Percentiles rank a stretch among this genome's conserved stretches.
These are phyloP conservation scores for Cryptosporidium canis DNA, from an alignment of 169 alveolate genomes.

Conservation along the genomic window DNA sequence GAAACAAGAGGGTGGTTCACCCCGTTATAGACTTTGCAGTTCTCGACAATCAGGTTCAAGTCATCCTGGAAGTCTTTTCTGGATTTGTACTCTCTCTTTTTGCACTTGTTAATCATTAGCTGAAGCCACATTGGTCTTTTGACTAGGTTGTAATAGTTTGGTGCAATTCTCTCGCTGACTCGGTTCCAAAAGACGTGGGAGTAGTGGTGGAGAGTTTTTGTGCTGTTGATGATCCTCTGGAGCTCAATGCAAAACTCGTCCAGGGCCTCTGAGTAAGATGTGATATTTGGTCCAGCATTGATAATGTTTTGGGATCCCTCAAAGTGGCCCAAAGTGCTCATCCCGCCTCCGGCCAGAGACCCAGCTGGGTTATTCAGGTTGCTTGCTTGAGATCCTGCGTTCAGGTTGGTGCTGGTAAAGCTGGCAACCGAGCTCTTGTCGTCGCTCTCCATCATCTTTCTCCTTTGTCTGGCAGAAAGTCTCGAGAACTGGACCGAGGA, in stretches of 20 bases:
- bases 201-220: conserved; percentile 69
- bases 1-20: conserved; percentile 81
- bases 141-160: conserved; percentile 82
- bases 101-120: conserved; percentile 79
- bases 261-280: conserved; percentile 70
- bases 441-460: conserved; percentile 65
- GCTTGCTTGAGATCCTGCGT: conserved; percentile 1
- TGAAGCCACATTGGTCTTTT: conserved; percentile 86
- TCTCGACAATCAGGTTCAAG: conserved; percentile 79
- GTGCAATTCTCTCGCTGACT: conserved; percentile 85
- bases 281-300: conserved; percentile 29
- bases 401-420: conserved; percentile 4
- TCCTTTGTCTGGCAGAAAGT: conserved; percentile 65
- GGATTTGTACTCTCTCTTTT: conserved; percentile 80
- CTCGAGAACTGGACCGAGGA: conserved; percentile 44
- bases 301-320: background rate
- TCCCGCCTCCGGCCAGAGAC: background rate
- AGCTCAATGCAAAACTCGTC: conserved; percentile 76
- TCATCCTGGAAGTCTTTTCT: conserved; percentile 80
- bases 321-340: background rate
- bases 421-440: conserved; percentile 52
- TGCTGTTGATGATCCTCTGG: conserved; percentile 74
- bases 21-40: conserved; percentile 85
- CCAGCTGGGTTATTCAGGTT: background rate
- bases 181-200: conserved; percentile 81